These are phyloP conservation scores for Pseudozyma sp. DNA, from an alignment of 1,284 basidiomycete species.

Conservation along the genomic window DNA sequence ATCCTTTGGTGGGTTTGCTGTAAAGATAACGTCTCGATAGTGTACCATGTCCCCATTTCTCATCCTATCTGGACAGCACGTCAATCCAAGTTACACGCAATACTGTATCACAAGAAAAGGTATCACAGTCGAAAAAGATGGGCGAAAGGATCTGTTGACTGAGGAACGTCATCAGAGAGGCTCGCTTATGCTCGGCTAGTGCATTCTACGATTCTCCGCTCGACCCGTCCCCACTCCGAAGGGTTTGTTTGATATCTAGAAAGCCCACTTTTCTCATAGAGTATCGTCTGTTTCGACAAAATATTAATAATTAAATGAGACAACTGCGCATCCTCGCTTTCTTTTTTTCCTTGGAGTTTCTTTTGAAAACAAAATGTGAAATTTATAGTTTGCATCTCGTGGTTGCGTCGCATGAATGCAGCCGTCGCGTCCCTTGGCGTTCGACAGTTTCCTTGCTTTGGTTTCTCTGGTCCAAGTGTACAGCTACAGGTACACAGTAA, in stretches of 20 bases:
- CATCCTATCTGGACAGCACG: no score
- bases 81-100: no score
- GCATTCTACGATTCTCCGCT: slow-evolving; percentile 10
- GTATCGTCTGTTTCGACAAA: background rate
- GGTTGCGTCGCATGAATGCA: slow-evolving; percentile 4
- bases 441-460: background rate
- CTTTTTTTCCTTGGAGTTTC: background rate
- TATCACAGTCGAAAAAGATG: no score
- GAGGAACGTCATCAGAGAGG: slow-evolving; percentile 7
- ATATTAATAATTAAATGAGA: no score
- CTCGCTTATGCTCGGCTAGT: slow-evolving; percentile 9
- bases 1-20: no score
- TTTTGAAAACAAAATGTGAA: background rate
- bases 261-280: no score
- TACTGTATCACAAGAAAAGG: no score
- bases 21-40: no score
- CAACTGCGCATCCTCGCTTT: no score
- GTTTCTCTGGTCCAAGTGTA: background rate
- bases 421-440: slow-evolving; percentile 8
- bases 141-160: background rate
- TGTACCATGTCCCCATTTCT: no score
- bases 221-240: slow-evolving; percentile 14
- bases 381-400: slow-evolving; percentile 2
- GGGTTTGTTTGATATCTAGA: background rate
- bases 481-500: no score